Percentiles rank a stretch among this genome's conserved stretches.
phyloP scores from a whole-genome alignment of 1,284 basidiomycete genomes.

The Lentinus polychrous region DNA sequence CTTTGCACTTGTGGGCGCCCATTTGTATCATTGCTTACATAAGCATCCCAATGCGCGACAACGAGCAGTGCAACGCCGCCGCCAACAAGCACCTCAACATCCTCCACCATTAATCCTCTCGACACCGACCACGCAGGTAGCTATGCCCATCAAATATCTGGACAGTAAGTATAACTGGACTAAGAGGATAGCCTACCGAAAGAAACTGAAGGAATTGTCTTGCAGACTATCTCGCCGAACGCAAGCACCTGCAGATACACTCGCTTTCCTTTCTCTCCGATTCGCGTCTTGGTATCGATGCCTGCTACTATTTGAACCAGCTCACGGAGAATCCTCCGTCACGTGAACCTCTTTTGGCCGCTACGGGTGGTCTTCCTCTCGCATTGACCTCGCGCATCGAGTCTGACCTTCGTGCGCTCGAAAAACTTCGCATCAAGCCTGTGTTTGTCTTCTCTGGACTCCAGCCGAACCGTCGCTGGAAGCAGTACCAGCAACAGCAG shows the following conservation, averaged over 20 bases:
- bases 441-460: conserved; percentile 96
- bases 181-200: neutral
- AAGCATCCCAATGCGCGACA: neutral
- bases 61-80: conserved; percentile 7
- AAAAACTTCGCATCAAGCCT: conserved; percentile 91
- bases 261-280: conserved; percentile 83
- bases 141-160: conserved; percentile 49
- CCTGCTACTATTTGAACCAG: conserved; percentile 81
- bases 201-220: conserved; percentile 10
- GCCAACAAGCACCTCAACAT: conserved; percentile 6
- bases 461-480: conserved; percentile 60
- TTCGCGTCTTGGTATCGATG: conserved; percentile 96
- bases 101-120: neutral
- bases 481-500: conserved; percentile 41
- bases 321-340: conserved; percentile 73
- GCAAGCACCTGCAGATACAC: conserved; percentile 80
- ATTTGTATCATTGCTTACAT: conserved; percentile 1
- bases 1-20: too few relatives aligned
- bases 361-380: conserved; percentile 89
- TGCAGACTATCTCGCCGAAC: conserved; percentile 77
- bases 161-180: conserved; percentile 34
- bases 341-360: conserved; percentile 87
- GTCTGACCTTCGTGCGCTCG: conserved; percentile 83
- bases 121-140: conserved; percentile 7
- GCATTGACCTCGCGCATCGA: conserved; percentile 85